A percentile compares a stretch with the other conserved stretches of the same genome.
Conservation (phyloP, 176 grass and related monocot species). For the Zea luxurians region DNA sequence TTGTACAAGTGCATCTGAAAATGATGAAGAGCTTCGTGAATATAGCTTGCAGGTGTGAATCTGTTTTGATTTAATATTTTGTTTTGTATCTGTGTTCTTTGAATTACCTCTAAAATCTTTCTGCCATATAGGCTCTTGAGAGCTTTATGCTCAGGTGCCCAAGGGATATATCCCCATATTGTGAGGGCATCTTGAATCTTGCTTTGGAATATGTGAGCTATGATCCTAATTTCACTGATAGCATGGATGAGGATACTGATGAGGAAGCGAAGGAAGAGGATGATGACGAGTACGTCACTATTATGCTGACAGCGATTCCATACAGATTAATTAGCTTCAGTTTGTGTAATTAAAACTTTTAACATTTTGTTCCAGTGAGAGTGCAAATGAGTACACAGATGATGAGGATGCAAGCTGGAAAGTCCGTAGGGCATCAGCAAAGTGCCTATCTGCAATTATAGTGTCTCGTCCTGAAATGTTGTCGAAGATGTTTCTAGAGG, state of each 20-base stretch:
- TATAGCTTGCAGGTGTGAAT: slow-evolving; percentile 87
- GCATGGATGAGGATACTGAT: slow-evolving; percentile 98
- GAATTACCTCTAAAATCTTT: slow-evolving; percentile 1
- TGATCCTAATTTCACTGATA: slow-evolving; percentile 99
- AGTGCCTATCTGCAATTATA: slow-evolving; percentile 94
- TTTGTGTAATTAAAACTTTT: slow-evolving; percentile 18
- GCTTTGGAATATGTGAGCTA: slow-evolving; percentile 95
- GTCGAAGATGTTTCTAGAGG: slow-evolving; percentile 83
- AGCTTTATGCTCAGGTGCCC: slow-evolving; percentile 96
- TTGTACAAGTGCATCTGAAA: slow-evolving; percentile 89
- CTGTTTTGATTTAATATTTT: slow-evolving; percentile 2
- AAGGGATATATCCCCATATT: slow-evolving; percentile 91
- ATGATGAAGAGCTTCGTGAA: slow-evolving; percentile 96
- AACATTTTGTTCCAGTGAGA: slow-evolving; percentile 58
- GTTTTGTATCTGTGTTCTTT: slow-evolving; percentile 26
- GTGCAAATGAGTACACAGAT: slow-evolving; percentile 96
- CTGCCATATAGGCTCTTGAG: slow-evolving; percentile 74
- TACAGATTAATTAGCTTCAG: slow-evolving; percentile 21
- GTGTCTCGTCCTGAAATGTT: slow-evolving; percentile 89
- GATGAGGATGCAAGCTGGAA: slow-evolving; percentile 99
- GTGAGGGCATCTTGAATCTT: slow-evolving; percentile 80
- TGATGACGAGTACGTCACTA: slow-evolving; percentile 82
- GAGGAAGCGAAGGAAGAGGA: slow-evolving; percentile 85
- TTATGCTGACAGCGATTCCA: slow-evolving; percentile 13
- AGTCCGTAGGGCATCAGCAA: slow-evolving; percentile 89